Evolutionary conservation across 768 basidiomycete genomes (phyloP), one percentile per base, ranked within the genome.

Genomic region (Termitomyces sp.): DNA sequence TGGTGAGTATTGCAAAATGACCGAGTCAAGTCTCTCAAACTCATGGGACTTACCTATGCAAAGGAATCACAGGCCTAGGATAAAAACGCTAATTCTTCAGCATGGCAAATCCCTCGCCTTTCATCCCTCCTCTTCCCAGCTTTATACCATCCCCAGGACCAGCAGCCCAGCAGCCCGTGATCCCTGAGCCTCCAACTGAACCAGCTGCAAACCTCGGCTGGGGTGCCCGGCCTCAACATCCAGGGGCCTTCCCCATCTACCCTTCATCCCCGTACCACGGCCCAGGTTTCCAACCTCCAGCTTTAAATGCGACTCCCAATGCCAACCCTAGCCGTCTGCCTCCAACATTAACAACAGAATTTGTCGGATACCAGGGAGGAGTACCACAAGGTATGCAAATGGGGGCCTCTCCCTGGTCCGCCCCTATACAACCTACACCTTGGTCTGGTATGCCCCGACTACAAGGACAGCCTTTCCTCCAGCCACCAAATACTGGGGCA

Each of bases 221-320:
- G 57, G 57, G 44, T 18, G 46, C 14, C 32, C 24, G 24, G 14
- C n/a, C 52, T 41, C 35, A 40, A 18, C 57, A 58, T 45, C 7
- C 51, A 24, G 57, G 57, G 48, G 33, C 16, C 20, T 54, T 49
- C 22, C 57, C 57, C 11, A 28, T 32, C 8, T 43, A 26, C 16
- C 57, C 57, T 30, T 16, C 26, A 1, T 58, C 57, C 28, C 57
- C 57, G 8, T 58, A 9, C 13, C 10, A 14, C 14, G 43, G 11
- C 18, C 46, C 52, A 30, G 57, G 57, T 9, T 58, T 26, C 46
- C 53, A 54, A 22, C 57, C 56, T 18, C 26, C 24, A 38, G 5
- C 5, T 26, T n/a, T 52, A 0, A 3, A 6, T 13, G 18, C 51
- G 26, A 52, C 38, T n/a, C 51, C 51, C 26, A 40, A 28, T 36